phyloP scores from a whole-genome alignment of 2,329 filamentous ascomycete species.

The Sporothrix variecibatus region DNA sequence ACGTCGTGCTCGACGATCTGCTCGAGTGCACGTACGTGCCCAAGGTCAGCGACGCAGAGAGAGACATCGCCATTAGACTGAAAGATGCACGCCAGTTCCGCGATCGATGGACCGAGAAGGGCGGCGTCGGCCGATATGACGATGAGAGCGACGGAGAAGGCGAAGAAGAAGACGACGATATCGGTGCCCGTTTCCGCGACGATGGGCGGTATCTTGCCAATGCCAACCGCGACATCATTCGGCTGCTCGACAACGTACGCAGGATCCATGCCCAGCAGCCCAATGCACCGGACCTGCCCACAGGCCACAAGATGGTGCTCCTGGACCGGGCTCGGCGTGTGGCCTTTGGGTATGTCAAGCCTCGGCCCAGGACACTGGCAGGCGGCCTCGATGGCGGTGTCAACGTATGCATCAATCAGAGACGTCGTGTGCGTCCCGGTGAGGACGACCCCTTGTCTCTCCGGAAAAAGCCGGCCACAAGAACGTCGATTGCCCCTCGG shows the following conservation, averaged over 20 bases:
- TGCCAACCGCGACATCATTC: slow-evolving; percentile 26
- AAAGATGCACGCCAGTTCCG: not conserved
- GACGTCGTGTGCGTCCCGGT: slow-evolving; percentile 20
- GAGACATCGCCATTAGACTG: not conserved
- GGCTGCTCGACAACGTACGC: slow-evolving; percentile 9
- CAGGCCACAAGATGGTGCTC: slow-evolving; percentile 23
- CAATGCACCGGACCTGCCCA: slow-evolving; percentile 4
- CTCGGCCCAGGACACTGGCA: slow-evolving; percentile 24
- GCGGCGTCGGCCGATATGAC: not conserved
- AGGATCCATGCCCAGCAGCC: not conserved
- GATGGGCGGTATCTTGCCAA: slow-evolving; percentile 11
- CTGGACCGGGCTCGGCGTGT: slow-evolving; percentile 31
- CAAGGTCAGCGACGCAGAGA: not conserved
- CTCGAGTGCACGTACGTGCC: slow-evolving; percentile 1
- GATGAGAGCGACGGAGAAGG: not conserved
- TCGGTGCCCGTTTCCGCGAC: slow-evolving; percentile 11
- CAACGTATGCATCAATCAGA: slow-evolving; percentile 1
- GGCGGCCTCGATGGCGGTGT: slow-evolving; percentile 27
- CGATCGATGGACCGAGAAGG: slow-evolving; percentile 24
- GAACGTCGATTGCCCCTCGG: slow-evolving; percentile 9
- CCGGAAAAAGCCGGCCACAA: not conserved
- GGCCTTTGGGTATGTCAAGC: slow-evolving; percentile 26
- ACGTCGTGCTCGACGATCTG: slow-evolving; percentile 27
- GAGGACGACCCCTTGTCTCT: not conserved
- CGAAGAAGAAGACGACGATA: slow-evolving; percentile 18